Evolutionary conservation across 2,329 filamentous ascomycete species (phyloP).

Genomic region (Monosporascus ibericus): DNA sequence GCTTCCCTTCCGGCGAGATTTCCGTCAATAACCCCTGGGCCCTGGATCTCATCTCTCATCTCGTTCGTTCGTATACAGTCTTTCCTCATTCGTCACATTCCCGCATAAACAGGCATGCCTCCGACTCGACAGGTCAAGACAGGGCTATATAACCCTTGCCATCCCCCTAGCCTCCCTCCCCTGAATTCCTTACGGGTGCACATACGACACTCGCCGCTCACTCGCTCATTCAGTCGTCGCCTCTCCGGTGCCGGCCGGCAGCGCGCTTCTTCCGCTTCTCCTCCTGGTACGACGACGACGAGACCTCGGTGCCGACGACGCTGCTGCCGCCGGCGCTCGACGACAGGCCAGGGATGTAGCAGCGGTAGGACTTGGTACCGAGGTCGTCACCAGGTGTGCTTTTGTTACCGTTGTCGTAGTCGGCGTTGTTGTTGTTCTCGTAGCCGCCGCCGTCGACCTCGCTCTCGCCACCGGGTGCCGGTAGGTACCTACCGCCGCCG

Average conservation of each 20-base stretch:
- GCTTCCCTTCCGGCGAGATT: too few species aligned
- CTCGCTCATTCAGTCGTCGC: neutral
- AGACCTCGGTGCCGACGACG: neutral
- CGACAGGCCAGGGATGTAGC: slow-evolving; percentile 48
- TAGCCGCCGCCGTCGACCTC: slow-evolving; percentile 32
- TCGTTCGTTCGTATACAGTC: too few species aligned
- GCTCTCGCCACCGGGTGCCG: slow-evolving; percentile 30
- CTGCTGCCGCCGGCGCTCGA: slow-evolving; percentile 20
- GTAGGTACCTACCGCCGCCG: slow-evolving; percentile 19
- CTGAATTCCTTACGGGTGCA: neutral
- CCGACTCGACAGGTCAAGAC: too few species aligned
- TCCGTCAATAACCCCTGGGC: too few species aligned
- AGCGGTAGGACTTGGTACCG: slow-evolving; percentile 53
- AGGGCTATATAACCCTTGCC: too few species aligned
- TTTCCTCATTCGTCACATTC: too few species aligned
- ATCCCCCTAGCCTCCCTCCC: neutral
- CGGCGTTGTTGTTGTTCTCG: too few species aligned
- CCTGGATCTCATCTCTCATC: too few species aligned
- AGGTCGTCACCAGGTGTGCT: slow-evolving; percentile 34
- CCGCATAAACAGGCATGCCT: too few species aligned
- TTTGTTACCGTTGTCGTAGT: too few species aligned
- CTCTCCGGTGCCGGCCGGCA: slow-evolving; percentile 25
- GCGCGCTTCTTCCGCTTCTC: slow-evolving; percentile 37
- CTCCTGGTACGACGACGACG: slow-evolving; percentile 26
- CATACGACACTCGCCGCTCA: neutral